Base-by-base conservation (phyloP, 768 basidiomycete species). In the Tricholoma sp. region DNA sequence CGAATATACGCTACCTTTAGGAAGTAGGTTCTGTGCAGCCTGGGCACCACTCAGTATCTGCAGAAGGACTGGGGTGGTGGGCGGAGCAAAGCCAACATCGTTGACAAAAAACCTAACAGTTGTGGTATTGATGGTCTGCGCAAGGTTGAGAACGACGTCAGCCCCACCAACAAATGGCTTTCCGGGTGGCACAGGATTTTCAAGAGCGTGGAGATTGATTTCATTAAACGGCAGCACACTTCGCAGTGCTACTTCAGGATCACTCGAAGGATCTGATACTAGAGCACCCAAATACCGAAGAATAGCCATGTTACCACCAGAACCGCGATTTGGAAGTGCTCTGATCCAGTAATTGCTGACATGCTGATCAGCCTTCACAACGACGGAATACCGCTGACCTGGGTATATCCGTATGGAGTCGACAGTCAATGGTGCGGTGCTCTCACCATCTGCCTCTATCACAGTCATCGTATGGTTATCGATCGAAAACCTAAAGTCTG, bases 321-420 rank as follows among this genome's bases (percentile, higher is more conserved):
- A 34, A 6, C 50, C 12, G 20, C 56, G 57, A 56, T 63, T 62
- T 53, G 66, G 66, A 50, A 67, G 55, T 28, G 73, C 66, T 45
- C 73, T 70, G 42, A 76, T 67, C 75, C 75, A 85, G 65, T 84
- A 85, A 60, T 81, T 85, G 10, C 65, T 70, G 18, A 76, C 61
- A 0, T 73, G 61, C 52, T 82, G 73, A 59, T 80, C 66, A 8
- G 80, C 77, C 6, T 67, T 70, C n/a, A 80, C 63, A 10, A 82
- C 69, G 32, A 65, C 67, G 6, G 51, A 52, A 31, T 52, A 52
- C 24, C 51, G 34, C n/a, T 52, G 51, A 3, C 36, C 51, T n/a
- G 9, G 65, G 68, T 52, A 66, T 65, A 31, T 64, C 64, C 76
- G 58, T 37, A 74, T 65, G 9, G 65, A 71, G 49, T 79, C 76